Conservation (phyloP, 2,329 filamentous ascomycete genomes). For the Fusarium sp. region DNA sequence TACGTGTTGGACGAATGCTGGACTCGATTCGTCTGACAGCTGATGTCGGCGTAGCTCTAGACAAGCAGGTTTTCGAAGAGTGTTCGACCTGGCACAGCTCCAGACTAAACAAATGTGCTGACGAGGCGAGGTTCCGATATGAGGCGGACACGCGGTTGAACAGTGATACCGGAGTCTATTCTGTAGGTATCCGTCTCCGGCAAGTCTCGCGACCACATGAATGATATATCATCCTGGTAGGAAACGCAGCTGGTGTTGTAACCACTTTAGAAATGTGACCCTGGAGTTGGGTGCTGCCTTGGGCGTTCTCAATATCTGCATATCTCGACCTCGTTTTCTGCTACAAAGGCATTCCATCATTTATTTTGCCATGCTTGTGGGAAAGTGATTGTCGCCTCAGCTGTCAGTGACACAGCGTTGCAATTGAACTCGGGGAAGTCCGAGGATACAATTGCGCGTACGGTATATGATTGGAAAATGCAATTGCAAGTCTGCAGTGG, state of each 20-base stretch:
- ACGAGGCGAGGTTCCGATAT: conserved; percentile 20
- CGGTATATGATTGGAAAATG: not conserved
- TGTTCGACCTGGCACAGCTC: conserved; percentile 18
- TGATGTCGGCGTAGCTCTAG: conserved; percentile 27
- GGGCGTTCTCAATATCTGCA: not conserved
- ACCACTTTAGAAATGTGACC: not conserved
- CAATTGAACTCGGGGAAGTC: not conserved
- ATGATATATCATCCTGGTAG: not conserved
- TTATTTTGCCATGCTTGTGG: not conserved
- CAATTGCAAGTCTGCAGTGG: not conserved
- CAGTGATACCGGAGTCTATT: conserved; percentile 3
- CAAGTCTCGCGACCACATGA: conserved; percentile 9
- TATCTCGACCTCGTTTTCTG: not conserved
- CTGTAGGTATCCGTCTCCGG: conserved; percentile 17
- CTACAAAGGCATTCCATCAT: not conserved
- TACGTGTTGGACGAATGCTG: conserved; percentile 20
- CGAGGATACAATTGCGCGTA: too few species aligned
- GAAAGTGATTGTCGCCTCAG: not conserved
- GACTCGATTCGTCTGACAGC: conserved; percentile 31
- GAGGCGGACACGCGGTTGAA: conserved; percentile 2
- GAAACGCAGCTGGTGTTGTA: not conserved
- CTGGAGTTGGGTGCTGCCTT: not conserved
- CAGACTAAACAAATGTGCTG: conserved; percentile 21
- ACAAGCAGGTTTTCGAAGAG: conserved; percentile 24
- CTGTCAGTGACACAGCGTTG: not conserved